Percentiles rank a stretch among this genome's conserved stretches.
Conservation (phyloP, 768 basidiomycete genomes). For the Paxillus involutus region DNA sequence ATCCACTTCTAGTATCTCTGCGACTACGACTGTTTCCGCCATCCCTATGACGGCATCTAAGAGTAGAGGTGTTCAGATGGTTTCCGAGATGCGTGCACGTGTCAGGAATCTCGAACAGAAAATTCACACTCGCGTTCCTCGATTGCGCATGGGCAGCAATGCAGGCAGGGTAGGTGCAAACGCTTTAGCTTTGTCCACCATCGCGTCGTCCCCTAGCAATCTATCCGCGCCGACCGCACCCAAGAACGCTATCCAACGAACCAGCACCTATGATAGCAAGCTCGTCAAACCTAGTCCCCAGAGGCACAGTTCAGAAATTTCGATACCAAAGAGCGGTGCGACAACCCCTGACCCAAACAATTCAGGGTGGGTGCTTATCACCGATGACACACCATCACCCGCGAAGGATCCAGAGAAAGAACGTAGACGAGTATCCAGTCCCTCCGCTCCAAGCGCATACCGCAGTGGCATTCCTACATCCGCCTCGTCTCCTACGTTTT, state of each 20-base stretch:
- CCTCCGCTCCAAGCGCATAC: conserved; percentile 54
- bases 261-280: conserved; percentile 17
- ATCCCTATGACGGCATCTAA: conserved; percentile 51
- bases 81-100: conserved; percentile 85
- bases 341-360: conserved; percentile 54
- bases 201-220: conserved; percentile 37
- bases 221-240: conserved; percentile 34
- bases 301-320: conserved; percentile 45
- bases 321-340: conserved; percentile 36
- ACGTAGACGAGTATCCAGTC: conserved; percentile 61
- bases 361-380: conserved; percentile 85
- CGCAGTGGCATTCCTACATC: conserved; percentile 48
- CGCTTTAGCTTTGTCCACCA: conserved; percentile 33
- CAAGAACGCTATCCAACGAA: conserved; percentile 17
- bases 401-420: conserved; percentile 56
- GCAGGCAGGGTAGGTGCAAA: conserved; percentile 51
- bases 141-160: conserved; percentile 78
- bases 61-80: conserved; percentile 89
- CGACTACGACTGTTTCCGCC: conserved; percentile 19
- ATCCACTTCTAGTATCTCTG: conserved; percentile 39
- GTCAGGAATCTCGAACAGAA: conserved; percentile 83
- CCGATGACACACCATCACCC: conserved; percentile 83
- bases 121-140: conserved; percentile 84
- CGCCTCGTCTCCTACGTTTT: conserved; percentile 45
- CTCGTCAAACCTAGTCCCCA: conserved; percentile 31